Base-by-base conservation (phyloP, 768 basidiomycete genomes). In the Lentinula detonsa region DNA sequence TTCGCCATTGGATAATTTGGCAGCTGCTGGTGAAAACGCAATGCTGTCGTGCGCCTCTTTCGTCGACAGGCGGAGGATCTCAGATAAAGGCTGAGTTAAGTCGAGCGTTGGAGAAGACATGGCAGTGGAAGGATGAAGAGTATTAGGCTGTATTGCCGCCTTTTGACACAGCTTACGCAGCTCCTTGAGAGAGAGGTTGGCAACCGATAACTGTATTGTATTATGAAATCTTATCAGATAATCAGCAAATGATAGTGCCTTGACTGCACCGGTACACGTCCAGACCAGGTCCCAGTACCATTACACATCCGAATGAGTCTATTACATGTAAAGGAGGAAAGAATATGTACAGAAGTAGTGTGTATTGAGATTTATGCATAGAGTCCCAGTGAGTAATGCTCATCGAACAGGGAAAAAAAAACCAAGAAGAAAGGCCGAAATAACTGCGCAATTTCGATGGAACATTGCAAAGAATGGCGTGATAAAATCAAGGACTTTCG, bases 21-120 rank as follows among this genome's bases (percentile, higher is more conserved):
- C 73, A 1, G 85, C 88, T 31, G 82, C 87, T 28, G 77, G 70
- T 65, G 82, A 85, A 61, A 80, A 78, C 66, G 83, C 83, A 18
- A 84, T 83, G 11, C 74, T 70, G 59, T 84, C 81, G 68, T 90
- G 90, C 7, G 83, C 83, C 58, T 78, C 69, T 60, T 72, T 73
- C 40, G 79, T 81, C 57, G 73, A 75, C 65, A 81, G 78, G 46
- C 73, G 74, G 37, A 85, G 71, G 60, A 85, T 73, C 54, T 74
- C 78, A 13, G 80, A 76, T 16, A 83, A 73, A 15, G 80, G 76
- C 61, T 72, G 72, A 15, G 75, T 71, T 33, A 75, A 70, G 67
- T 81, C 78, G 59, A 76, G 60, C 57, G 68, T 40, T 16, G 51
- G 34, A 37, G 59, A 58, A 62, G 71, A 63, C 78, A 78, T 75